These are phyloP conservation scores for Puccinia polysora DNA, from an alignment of 1,284 basidiomycete species.

Conservation along the genomic window DNA sequence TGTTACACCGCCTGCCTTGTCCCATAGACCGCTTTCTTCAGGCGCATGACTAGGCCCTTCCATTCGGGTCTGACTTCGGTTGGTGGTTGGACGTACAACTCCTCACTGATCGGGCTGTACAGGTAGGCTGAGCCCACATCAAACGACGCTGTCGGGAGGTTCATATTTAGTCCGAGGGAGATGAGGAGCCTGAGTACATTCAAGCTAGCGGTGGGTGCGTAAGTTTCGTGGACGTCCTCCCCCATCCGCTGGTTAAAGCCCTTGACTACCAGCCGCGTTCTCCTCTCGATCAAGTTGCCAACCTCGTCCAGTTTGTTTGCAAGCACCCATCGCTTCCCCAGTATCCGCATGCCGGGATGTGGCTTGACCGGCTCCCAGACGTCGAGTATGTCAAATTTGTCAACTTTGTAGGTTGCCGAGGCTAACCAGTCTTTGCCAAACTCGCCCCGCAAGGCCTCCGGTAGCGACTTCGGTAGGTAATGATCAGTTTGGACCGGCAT, in stretches of 20 bases:
- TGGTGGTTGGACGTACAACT: no score
- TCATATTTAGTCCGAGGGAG: background rate
- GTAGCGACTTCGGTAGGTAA: background rate
- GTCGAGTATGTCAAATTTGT: background rate
- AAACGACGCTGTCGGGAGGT: background rate
- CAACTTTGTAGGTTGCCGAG: background rate
- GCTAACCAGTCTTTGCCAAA: background rate
- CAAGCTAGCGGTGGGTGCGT: slow-evolving; percentile 9
- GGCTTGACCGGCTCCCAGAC: background rate
- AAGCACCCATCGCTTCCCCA: slow-evolving; percentile 1
- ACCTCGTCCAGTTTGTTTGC: background rate
- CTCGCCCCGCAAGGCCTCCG: background rate
- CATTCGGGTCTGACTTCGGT: no score
- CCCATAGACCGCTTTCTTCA: no score
- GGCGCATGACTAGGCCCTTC: no score
- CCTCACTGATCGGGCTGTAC: slow-evolving; percentile 10
- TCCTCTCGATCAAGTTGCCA: background rate
- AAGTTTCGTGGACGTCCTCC: background rate
- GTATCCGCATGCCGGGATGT: background rate
- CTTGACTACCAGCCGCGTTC: background rate
- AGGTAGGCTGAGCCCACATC: slow-evolving; percentile 14
- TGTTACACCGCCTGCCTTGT: no score
- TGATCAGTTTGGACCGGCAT: background rate
- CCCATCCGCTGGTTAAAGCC: background rate
- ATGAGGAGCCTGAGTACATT: background rate